phyloP scores from a whole-genome alignment of 1,284 basidiomycete species.

The Ceratobasidium papillatum region DNA sequence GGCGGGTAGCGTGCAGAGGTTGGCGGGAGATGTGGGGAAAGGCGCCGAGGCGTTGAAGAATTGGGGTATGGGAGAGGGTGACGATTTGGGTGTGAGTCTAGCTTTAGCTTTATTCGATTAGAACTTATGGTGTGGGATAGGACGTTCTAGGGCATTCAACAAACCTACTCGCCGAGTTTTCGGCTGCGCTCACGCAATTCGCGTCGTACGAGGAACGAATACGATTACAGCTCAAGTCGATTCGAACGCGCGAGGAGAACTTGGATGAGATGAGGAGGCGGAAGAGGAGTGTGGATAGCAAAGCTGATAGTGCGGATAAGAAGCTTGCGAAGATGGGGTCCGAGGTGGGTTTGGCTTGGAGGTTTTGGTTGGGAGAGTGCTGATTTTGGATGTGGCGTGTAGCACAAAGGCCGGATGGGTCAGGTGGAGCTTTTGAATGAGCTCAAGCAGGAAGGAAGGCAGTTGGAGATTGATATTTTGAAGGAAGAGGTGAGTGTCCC shows the following conservation, averaged over 20 bases:
- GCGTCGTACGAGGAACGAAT: constrained; percentile 78
- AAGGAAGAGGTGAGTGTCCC: constrained; percentile 73
- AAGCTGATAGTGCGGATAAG: constrained; percentile 88
- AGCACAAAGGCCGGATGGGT: constrained; percentile 80
- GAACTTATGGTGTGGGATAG: constrained; percentile 53
- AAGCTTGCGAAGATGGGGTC: constrained; percentile 91
- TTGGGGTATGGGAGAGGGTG: constrained; percentile 88
- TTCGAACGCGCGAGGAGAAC: constrained; percentile 85
- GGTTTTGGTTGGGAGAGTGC: neutral
- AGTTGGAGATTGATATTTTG: constrained; percentile 84
- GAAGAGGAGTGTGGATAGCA: constrained; percentile 62
- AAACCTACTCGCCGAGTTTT: constrained; percentile 74
- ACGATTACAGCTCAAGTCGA: constrained; percentile 77
- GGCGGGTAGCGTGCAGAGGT: constrained; percentile 65
- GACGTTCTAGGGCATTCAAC: constrained; percentile 81
- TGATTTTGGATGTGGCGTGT: neutral
- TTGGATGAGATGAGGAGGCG: constrained; percentile 80
- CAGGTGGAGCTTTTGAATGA: constrained; percentile 82
- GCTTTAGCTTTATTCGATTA: constrained; percentile 33
- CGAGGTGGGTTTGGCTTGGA: constrained; percentile 56
- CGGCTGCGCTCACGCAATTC: constrained; percentile 74
- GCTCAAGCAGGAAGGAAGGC: constrained; percentile 79
- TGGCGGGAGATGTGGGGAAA: constrained; percentile 71
- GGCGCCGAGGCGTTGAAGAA: constrained; percentile 76
- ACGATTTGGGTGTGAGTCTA: constrained; percentile 77